Evolutionary conservation across 768 basidiomycete genomes (phyloP).

Genomic region (Boletellus sp.): DNA sequence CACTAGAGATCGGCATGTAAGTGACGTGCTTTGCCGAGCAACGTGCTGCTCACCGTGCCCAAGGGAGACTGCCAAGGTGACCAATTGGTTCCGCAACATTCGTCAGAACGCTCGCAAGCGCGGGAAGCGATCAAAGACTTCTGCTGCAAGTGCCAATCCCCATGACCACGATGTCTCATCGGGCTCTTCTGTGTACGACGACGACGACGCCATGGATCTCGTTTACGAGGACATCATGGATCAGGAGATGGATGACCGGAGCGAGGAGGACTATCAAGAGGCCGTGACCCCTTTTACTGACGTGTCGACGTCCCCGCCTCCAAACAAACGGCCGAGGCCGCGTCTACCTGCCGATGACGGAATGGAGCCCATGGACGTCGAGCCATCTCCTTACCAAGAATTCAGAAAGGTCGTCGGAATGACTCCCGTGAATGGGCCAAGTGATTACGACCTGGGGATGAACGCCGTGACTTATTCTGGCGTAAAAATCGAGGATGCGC

Average conservation of each 20-base stretch:
- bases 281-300: conserved; percentile 70
- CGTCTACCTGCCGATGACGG: conserved; percentile 30
- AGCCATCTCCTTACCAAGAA: conserved; percentile 43
- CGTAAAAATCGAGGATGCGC: conserved; percentile 70
- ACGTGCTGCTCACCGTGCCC: conserved; percentile 11
- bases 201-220: conserved; percentile 49
- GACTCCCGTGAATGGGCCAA: conserved; percentile 14
- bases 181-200: conserved; percentile 47
- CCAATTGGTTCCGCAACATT: conserved; percentile 86
- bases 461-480: conserved; percentile 40
- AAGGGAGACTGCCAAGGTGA: conserved; percentile 80
- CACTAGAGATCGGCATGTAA: conserved; percentile 74
- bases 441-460: conserved; percentile 27
- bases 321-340: conserved; percentile 30
- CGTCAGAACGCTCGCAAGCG: conserved; percentile 78
- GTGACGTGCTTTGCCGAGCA: conserved; percentile 20
- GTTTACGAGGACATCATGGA: conserved; percentile 42
- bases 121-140: conserved; percentile 44
- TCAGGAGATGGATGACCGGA: conserved; percentile 48
- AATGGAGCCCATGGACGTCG: conserved; percentile 31
- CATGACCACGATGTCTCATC: conserved; percentile 52
- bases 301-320: conserved; percentile 39
- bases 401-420: conserved; percentile 43
- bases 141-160: conserved; percentile 33
- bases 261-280: conserved; percentile 72